phyloP scores from a whole-genome alignment of 495 filamentous ascomycete genomes.

The Penicillium odoratum region DNA sequence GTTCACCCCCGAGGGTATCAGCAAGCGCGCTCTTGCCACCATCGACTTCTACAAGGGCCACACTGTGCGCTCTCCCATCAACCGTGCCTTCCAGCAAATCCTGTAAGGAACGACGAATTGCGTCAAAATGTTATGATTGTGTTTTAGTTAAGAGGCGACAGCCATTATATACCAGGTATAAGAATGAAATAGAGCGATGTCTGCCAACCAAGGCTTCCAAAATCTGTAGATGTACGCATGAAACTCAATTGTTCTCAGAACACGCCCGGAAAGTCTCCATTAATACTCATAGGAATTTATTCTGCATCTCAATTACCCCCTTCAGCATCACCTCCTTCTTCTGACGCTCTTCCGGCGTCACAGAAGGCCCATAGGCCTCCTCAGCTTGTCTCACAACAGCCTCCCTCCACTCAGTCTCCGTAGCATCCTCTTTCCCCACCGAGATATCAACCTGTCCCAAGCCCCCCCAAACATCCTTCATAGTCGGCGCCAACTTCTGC shows the following conservation, averaged over 20 bases:
- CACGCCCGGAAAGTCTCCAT: too few relatives aligned
- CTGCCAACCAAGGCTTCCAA: conserved; percentile 1
- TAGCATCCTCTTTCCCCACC: conserved; percentile 35
- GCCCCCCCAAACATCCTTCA: conserved; percentile 56
- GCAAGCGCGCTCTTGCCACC: conserved; percentile 88
- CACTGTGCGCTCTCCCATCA: conserved; percentile 87
- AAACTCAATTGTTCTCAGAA: too few relatives aligned
- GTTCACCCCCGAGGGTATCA: conserved; percentile 93
- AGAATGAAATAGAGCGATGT: conserved; percentile 34
- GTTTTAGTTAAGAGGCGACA: conserved; percentile 28
- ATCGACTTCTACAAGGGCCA: conserved; percentile 96
- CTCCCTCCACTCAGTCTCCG: conserved; percentile 35
- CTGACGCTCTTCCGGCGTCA: conserved; percentile 14
- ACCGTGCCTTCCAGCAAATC: conserved; percentile 68
- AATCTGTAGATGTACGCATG: neutral
- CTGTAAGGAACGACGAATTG: conserved; percentile 33
- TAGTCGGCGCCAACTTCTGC: conserved; percentile 55
- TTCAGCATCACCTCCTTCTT: conserved; percentile 35
- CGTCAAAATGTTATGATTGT: conserved; percentile 32
- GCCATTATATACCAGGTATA: conserved; percentile 23
- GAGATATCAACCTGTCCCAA: conserved; percentile 40
- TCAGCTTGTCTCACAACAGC: conserved; percentile 38
- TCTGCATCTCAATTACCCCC: conserved; percentile 30
- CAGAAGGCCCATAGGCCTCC: conserved; percentile 35
- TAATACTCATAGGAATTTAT: conserved; percentile 8